phyloP scores from a whole-genome alignment of 768 basidiomycete species.

The Termitomyces sp. region DNA sequence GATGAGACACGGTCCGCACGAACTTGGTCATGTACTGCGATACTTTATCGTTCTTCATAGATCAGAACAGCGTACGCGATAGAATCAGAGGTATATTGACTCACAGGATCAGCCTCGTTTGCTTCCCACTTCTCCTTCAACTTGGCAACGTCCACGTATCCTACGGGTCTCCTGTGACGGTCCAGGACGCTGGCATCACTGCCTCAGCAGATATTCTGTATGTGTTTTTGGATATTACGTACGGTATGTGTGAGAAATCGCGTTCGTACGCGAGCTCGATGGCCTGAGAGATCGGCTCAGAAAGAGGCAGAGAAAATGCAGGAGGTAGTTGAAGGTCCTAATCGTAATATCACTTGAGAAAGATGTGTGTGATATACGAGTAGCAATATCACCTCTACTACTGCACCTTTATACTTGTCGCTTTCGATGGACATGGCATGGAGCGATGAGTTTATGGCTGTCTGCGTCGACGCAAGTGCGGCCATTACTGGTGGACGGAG shows the following conservation, averaged over 20 bases:
- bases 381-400: conserved; percentile 66
- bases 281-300: conserved; percentile 67
- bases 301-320: conserved; percentile 73
- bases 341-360: neutral
- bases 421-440: conserved; percentile 6
- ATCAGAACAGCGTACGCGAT: neutral
- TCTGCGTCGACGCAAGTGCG: conserved; percentile 7
- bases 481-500: conserved; percentile 3
- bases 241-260: conserved; percentile 95
- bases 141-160: conserved; percentile 74
- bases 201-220: neutral
- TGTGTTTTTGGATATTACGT: conserved; percentile 8
- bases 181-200: conserved; percentile 59
- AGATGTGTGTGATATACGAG: neutral
- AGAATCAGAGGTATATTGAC: conserved; percentile 17
- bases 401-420: conserved; percentile 80
- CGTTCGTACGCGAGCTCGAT: conserved; percentile 89
- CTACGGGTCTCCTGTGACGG: conserved; percentile 64
- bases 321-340: conserved; percentile 82
- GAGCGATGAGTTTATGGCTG: conserved; percentile 2
- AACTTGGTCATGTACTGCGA: conserved; percentile 68
- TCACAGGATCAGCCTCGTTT: conserved; percentile 62
- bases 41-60: conserved; percentile 61
- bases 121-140: conserved; percentile 79
- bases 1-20: conserved; percentile 53